Evolutionary conservation across 2,329 filamentous ascomycete genomes (phyloP).

Genomic region (Aspergillaceae sp.): DNA sequence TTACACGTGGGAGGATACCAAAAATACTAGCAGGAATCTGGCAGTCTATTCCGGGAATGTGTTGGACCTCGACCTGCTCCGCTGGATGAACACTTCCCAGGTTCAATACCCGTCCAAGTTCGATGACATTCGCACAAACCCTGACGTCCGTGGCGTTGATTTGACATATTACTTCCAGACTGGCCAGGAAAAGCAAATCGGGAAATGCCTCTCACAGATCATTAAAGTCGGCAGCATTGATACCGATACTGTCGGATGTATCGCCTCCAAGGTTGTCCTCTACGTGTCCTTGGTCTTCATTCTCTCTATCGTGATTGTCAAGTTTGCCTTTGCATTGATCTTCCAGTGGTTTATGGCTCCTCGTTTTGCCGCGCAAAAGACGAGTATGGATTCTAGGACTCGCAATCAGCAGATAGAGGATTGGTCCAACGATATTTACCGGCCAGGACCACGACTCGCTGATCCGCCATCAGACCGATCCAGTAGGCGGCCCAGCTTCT

Average conservation of each 20-base stretch:
- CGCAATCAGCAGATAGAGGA: slow-evolving; percentile 92
- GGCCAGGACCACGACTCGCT: slow-evolving; percentile 70
- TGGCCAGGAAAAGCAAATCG: slow-evolving; percentile 67
- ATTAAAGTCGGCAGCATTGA: slow-evolving; percentile 95
- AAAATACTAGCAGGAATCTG: slow-evolving; percentile 78
- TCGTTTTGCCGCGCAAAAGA: slow-evolving; percentile 75
- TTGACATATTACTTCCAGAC: slow-evolving; percentile 82
- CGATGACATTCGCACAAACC: slow-evolving; percentile 65
- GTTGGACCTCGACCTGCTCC: slow-evolving; percentile 75
- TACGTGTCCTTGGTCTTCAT: slow-evolving; percentile 92
- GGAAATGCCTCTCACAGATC: slow-evolving; percentile 82
- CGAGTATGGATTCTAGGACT: slow-evolving; percentile 76
- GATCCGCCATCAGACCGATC: slow-evolving; percentile 64
- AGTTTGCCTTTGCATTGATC: slow-evolving; percentile 78
- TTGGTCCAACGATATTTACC: slow-evolving; percentile 96
- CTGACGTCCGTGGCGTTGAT: slow-evolving; percentile 69
- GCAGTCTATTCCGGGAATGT: slow-evolving; percentile 93
- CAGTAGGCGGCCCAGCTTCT: slow-evolving; percentile 77
- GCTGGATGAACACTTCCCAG: slow-evolving; percentile 80
- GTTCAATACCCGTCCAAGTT: slow-evolving; percentile 70
- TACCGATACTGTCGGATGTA: slow-evolving; percentile 92
- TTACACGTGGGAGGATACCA: slow-evolving; percentile 91
- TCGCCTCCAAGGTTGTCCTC: slow-evolving; percentile 91
- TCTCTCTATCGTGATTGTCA: slow-evolving; percentile 72
- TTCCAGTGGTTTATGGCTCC: slow-evolving; percentile 96